Evolutionary conservation across 495 filamentous ascomycete genomes (phyloP).

Genomic region (Hyaloscypha variabilis): DNA sequence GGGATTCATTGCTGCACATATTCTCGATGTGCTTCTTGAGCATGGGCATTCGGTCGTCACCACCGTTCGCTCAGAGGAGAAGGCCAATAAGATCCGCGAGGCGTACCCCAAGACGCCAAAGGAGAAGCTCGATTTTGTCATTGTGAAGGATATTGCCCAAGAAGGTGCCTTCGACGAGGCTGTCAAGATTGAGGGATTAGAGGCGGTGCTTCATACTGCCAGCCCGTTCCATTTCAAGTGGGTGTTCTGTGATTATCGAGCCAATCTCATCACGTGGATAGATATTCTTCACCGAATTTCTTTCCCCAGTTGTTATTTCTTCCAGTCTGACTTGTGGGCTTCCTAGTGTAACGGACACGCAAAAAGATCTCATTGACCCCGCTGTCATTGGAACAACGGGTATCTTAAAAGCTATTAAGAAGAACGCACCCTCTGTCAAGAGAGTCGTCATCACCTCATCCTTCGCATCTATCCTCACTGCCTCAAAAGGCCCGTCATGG

Average conservation of each 20-base stretch:
- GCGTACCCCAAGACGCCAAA: constrained; percentile 62
- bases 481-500: constrained; percentile 41
- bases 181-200: constrained; percentile 70
- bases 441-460: constrained; percentile 84
- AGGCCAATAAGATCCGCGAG: constrained; percentile 73
- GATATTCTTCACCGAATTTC: not conserved
- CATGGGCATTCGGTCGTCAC: constrained; percentile 73
- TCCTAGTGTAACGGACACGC: constrained; percentile 55
- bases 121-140: constrained; percentile 70
- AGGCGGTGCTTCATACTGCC: constrained; percentile 87
- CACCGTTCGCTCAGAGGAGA: constrained; percentile 79
- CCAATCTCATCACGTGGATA: not conserved
- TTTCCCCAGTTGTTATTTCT: not conserved
- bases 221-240: constrained; percentile 67
- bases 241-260: not conserved
- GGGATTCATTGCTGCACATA: constrained; percentile 80
- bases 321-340: not conserved
- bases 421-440: constrained; percentile 75
- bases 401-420: constrained; percentile 75
- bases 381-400: constrained; percentile 84
- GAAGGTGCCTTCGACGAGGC: constrained; percentile 79
- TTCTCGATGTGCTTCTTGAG: constrained; percentile 57
- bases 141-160: constrained; percentile 83
- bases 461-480: constrained; percentile 62
- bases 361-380: constrained; percentile 83